phyloP scores from a whole-genome alignment of 176 grass and related monocot species.

The Triticum aestivum region DNA sequence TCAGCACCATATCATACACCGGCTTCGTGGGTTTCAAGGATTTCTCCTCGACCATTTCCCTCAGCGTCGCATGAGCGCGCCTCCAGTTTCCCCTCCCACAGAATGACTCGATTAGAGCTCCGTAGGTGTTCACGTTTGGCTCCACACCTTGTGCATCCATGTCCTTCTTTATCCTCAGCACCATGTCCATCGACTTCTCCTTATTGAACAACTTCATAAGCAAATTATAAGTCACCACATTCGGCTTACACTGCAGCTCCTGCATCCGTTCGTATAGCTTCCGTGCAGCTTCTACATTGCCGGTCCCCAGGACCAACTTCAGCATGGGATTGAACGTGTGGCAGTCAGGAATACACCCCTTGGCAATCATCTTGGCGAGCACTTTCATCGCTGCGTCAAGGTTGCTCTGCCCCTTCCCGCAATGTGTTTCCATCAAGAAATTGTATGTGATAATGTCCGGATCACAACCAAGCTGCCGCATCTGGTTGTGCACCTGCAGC shows the following conservation, averaged over 20 bases:
- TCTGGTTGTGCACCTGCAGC: conserved; percentile 92
- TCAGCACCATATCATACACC: conserved; percentile 53
- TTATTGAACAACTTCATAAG: conserved; percentile 74
- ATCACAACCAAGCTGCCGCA: conserved; percentile 73
- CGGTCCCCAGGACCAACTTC: conserved; percentile 44
- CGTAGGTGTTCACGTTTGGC: conserved; percentile 72
- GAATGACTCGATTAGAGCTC: conserved; percentile 58
- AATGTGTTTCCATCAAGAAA: conserved; percentile 79
- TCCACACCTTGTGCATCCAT: conserved; percentile 76
- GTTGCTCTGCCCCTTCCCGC: conserved; percentile 73
- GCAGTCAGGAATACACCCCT: conserved; percentile 70
- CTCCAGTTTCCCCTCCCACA: conserved; percentile 81
- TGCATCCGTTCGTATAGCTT: conserved; percentile 75
- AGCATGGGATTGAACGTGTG: conserved; percentile 88
- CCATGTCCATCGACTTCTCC: conserved; percentile 93
- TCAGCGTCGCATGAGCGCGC: conserved; percentile 37
- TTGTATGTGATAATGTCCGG: conserved; percentile 94
- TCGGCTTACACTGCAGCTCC: conserved; percentile 66
- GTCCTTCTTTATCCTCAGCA: conserved; percentile 77
- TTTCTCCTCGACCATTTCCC: conserved; percentile 84
- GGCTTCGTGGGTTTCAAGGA: conserved; percentile 58
- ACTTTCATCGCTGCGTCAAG: conserved; percentile 80
- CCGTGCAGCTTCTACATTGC: conserved; percentile 57
- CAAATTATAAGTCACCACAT: conserved; percentile 77
- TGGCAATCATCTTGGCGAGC: conserved; percentile 70